Conservation (phyloP, 2,329 filamentous ascomycete species). For the Aspergillus eucalypticola region DNA sequence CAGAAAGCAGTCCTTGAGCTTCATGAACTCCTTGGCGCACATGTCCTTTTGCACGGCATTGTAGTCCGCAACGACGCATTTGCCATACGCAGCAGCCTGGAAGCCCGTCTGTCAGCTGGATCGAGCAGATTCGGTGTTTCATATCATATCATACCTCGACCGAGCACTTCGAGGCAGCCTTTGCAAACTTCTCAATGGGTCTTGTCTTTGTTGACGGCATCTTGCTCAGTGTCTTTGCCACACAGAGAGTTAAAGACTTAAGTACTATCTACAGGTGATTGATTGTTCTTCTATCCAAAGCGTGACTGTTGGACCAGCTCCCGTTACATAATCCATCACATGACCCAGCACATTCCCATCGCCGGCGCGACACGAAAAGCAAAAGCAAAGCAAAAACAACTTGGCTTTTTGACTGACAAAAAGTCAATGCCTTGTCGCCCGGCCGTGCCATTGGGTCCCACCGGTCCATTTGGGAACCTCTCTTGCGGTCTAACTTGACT, state of each 20-base stretch:
- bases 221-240: conserved; percentile 12
- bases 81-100: conserved; percentile 82
- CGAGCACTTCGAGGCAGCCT: conserved; percentile 65
- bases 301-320: no score
- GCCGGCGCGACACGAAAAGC: conserved; percentile 20
- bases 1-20: conserved; percentile 81
- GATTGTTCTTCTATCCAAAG: no score
- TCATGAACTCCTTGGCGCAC: conserved; percentile 81
- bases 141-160: conserved; percentile 54
- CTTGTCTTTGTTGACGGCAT: conserved; percentile 54
- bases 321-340: conserved; percentile 23
- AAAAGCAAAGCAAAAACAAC: conserved; percentile 3
- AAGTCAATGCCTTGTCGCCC: conserved; percentile 6
- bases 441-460: conserved; percentile 11
- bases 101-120: conserved; percentile 17
- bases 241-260: no score
- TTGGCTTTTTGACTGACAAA: background rate
- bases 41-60: conserved; percentile 88
- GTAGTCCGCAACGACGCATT: conserved; percentile 88
- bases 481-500: background rate
- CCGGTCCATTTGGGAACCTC: conserved; percentile 10
- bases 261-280: no score
- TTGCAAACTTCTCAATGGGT: conserved; percentile 69
- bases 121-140: background rate
- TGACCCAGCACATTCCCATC: conserved; percentile 15